A percentile compares a stretch with the other conserved stretches of the same genome.
phyloP scores from a whole-genome alignment of 116 monocot genomes.

The Phalaenopsis hybrid region DNA sequence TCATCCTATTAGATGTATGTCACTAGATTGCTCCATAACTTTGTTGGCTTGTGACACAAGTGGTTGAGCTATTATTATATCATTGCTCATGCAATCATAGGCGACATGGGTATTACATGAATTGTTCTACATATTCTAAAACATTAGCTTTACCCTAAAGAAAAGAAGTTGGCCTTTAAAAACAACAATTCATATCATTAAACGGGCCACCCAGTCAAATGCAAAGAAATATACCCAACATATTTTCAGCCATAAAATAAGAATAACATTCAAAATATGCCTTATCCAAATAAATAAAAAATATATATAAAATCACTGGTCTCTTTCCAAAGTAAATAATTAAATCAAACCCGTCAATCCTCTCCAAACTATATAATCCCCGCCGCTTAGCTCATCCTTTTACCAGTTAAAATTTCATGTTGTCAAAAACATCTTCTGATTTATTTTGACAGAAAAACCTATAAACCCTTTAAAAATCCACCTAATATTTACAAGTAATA shows the following conservation, averaged over 20 bases:
- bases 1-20: not conserved
- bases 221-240: not conserved
- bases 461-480: constrained; percentile 47
- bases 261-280: not conserved
- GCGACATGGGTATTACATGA: not conserved
- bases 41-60: not conserved
- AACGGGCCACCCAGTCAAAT: not conserved
- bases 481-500: not conserved
- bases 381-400: not conserved
- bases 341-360: not conserved
- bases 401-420: not conserved
- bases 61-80: not conserved
- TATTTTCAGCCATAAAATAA: not conserved
- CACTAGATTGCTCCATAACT: not conserved
- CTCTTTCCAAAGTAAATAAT: not conserved
- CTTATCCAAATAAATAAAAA: not conserved
- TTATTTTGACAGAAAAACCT: not conserved
- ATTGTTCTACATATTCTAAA: not conserved
- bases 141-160: not conserved
- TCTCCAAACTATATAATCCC: not conserved
- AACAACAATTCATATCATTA: not conserved
- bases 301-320: not conserved
- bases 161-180: not conserved
- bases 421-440: not conserved
- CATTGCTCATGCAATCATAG: not conserved